Evolutionary conservation across 1,139 yeast species (phyloP).

Genomic region (Candida labiduridarum): DNA sequence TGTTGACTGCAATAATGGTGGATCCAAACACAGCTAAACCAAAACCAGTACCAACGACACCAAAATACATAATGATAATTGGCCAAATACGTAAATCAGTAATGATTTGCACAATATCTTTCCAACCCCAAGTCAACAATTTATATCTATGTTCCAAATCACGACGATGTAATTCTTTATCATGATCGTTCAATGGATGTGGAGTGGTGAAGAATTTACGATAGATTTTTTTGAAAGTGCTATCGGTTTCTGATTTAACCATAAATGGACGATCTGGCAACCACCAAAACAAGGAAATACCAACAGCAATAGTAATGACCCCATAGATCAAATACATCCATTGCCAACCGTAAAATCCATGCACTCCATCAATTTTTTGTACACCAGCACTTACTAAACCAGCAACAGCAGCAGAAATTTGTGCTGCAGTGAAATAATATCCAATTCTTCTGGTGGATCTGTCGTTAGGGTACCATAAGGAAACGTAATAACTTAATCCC

Average conservation of each 20-base stretch:
- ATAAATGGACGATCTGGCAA: slow-evolving; percentile 69
- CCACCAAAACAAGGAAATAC: slow-evolving; percentile 76
- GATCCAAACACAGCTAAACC: slow-evolving; percentile 88
- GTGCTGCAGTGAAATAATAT: slow-evolving; percentile 90
- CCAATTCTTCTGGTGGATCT: slow-evolving; percentile 81
- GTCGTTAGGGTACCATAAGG: slow-evolving; percentile 85
- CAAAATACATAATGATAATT: slow-evolving; percentile 82
- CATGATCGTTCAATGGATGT: slow-evolving; percentile 56
- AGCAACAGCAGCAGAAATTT: slow-evolving; percentile 81
- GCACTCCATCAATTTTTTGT: slow-evolving; percentile 73
- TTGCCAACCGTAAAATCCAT: slow-evolving; percentile 82
- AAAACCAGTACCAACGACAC: slow-evolving; percentile 87
- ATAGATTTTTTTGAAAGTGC: slow-evolving; percentile 22
- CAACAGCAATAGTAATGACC: slow-evolving; percentile 65
- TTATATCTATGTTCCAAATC: slow-evolving; percentile 57
- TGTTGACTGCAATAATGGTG: slow-evolving; percentile 68
- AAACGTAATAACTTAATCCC: slow-evolving; percentile 81
- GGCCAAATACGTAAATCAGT: slow-evolving; percentile 78
- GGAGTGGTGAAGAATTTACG: slow-evolving; percentile 35
- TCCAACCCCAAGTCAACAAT: slow-evolving; percentile 57
- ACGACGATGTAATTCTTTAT: slow-evolving; percentile 57
- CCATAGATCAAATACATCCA: slow-evolving; percentile 87
- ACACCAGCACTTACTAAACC: slow-evolving; percentile 88
- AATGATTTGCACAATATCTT: slow-evolving; percentile 58
- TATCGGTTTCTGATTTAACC: slow-evolving; percentile 17